Evolutionary conservation across 2,329 filamentous ascomycete species (phyloP), one percentile per base, ranked within the genome.

Genomic region (Talaromyces pinophilus): DNA sequence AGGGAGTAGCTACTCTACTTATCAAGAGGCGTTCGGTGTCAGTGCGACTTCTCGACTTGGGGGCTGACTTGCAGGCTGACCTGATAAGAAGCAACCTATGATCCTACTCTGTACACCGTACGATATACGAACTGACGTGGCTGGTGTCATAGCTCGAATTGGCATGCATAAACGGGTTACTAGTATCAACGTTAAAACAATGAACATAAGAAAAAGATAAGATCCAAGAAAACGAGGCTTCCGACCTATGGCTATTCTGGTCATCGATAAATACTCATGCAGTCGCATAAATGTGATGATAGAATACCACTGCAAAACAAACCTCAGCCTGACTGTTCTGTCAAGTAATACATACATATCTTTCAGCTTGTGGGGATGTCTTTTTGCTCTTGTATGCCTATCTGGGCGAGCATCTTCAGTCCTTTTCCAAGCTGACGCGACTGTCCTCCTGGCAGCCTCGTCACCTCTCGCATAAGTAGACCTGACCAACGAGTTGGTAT

Each of bases 81-180:
- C 19, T 40, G 57, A 59, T 59, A 44, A 28, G 57, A 59, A 59
- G 19, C 35, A 38, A 22, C 30, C 54, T 57, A 57, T 57, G 54
- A 38, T 59, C 57, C 33, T 42, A 42, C 19, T 2, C 55, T 5
- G 25, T 28, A 42, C 19, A 5, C 55, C 11, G 25, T 28, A 42
- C 15, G 35, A 28, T 44, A 11, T 40, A 38, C 55, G n/a, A 25
- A 59, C 35, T 25, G 55, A 40, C 55, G 55, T 25, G 19, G 30
- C 55, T 28, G 40, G 38, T 60, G 40, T 42, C 17, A 42, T 59
- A 19, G 35, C 33, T 59, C 17, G 13, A 28, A 40, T 38, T 59
- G 54, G 54, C 54, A n/a, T 40, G 40, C 44, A 44, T 46, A 59
- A 64, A 17, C 52, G 35, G 22, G 17, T 6, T 42, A n/a, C 4